Percentiles rank a stretch among this genome's conserved stretches.
phyloP scores from a whole-genome alignment of 2,329 filamentous ascomycete genomes.

The Ophiosphaerella narmari region DNA sequence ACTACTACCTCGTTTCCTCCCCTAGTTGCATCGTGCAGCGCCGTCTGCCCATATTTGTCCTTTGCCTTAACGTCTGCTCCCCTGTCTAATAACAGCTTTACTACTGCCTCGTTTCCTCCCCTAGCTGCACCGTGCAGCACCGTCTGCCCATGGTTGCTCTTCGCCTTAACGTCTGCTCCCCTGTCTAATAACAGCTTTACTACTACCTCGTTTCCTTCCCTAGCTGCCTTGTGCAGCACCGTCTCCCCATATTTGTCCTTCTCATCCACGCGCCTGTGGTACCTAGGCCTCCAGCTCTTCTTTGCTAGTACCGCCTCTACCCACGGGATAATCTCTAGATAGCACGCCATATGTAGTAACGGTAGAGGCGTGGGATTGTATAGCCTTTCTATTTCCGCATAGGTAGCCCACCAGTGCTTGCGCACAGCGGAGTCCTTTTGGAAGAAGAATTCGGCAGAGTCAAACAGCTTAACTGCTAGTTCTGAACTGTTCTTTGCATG shows the following conservation, averaged over 20 bases:
- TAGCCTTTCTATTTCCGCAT: constrained; percentile 3
- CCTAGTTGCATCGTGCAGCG: neutral
- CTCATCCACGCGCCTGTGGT: too few relatives aligned
- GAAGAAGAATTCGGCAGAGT: constrained; percentile 6
- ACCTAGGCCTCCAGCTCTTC: too few relatives aligned
- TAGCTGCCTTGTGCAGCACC: too few relatives aligned
- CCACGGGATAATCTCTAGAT: too few relatives aligned
- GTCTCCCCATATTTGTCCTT: too few relatives aligned
- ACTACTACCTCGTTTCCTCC: too few relatives aligned
- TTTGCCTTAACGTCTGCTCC: constrained; percentile 5
- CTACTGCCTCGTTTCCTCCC: constrained; percentile 2
- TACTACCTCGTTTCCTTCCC: constrained; percentile 4
- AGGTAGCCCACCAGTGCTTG: constrained; percentile 17
- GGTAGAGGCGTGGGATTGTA: too few relatives aligned
- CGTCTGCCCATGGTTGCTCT: too few relatives aligned
- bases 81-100: neutral
- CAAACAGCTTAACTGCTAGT: constrained; percentile 5
- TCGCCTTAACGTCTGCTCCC: neutral
- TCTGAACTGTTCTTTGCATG: constrained; percentile 6
- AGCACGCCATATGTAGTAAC: too few relatives aligned
- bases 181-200: neutral
- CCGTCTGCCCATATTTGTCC: constrained; percentile 1
- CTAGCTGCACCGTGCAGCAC: too few relatives aligned
- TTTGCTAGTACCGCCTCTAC: too few relatives aligned
- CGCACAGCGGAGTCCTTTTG: neutral